A percentile compares a stretch with the other conserved stretches of the same genome.
phyloP scores from a whole-genome alignment of 495 filamentous ascomycete species.

The Margaritispora aquatica region DNA sequence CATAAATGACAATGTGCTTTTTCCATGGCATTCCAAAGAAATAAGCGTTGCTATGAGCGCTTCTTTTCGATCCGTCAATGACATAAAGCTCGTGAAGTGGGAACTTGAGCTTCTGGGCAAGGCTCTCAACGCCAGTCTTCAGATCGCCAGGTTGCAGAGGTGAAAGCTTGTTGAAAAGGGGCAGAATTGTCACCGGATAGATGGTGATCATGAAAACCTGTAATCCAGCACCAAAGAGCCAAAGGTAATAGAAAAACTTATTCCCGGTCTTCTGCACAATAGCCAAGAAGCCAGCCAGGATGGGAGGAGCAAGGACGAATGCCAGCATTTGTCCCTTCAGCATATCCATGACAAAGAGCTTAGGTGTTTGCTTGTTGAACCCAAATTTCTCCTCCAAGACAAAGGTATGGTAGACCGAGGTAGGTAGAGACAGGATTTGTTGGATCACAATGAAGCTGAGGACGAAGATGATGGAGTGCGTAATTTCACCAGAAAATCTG shows the following conservation, averaged over 20 bases:
- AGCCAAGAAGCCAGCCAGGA: conserved; percentile 82
- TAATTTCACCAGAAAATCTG: conserved; percentile 84
- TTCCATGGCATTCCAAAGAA: conserved; percentile 98
- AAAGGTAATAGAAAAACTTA: conserved; percentile 95
- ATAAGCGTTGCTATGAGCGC: conserved; percentile 96
- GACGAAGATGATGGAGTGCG: conserved; percentile 88
- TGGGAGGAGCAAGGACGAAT: conserved; percentile 71
- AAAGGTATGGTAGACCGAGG: conserved; percentile 87
- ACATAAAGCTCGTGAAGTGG: conserved; percentile 86
- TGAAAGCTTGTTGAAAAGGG: conserved; percentile 96
- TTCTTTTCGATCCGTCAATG: conserved; percentile 96
- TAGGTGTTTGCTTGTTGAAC: conserved; percentile 95
- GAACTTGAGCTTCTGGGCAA: conserved; percentile 82
- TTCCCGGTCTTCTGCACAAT: conserved; percentile 89
- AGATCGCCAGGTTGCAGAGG: conserved; percentile 80
- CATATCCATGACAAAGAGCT: conserved; percentile 85
- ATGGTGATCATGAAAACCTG: conserved; percentile 93
- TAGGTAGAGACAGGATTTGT: conserved; percentile 70
- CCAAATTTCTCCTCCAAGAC: conserved; percentile 95
- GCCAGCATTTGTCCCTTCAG: conserved; percentile 83
- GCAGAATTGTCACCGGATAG: conserved; percentile 90
- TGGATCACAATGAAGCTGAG: conserved; percentile 79
- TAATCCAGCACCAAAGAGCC: conserved; percentile 81
- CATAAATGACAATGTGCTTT: conserved; percentile 99
- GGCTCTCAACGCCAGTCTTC: conserved; percentile 79